Evolutionary conservation across 1,284 basidiomycete species (phyloP).

Genomic region (Termitomyces sp.): DNA sequence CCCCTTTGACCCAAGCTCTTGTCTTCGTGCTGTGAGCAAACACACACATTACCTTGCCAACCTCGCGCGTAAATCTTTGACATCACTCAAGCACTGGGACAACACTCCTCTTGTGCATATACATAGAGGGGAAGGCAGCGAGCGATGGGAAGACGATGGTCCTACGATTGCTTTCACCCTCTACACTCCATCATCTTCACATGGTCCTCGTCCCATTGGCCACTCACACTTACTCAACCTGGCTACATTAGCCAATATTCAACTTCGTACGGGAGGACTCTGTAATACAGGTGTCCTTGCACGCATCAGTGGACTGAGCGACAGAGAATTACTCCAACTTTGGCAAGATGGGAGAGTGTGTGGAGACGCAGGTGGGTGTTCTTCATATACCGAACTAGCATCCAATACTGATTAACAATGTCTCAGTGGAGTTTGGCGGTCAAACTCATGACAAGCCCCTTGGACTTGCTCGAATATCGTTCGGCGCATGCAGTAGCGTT

Average conservation of each 20-base stretch:
- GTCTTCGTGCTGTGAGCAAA: constrained; percentile 10
- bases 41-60: constrained; percentile 9
- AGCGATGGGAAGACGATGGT: constrained; percentile 12
- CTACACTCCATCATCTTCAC: constrained; percentile 4
- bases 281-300: constrained; percentile 14
- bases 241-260: constrained; percentile 13
- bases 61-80: constrained; percentile 1
- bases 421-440: constrained; percentile 15
- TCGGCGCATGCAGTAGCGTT: constrained; percentile 11
- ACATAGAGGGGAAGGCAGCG: constrained; percentile 15
- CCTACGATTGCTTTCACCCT: constrained; percentile 14
- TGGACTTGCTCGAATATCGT: constrained; percentile 14
- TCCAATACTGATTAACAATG: neutral
- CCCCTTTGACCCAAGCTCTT: neutral
- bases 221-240: constrained; percentile 12
- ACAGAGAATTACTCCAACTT: constrained; percentile 7
- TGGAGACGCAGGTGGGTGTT: constrained; percentile 11
- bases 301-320: constrained; percentile 10
- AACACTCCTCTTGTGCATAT: constrained; percentile 10
- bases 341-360: constrained; percentile 14
- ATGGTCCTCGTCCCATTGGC: constrained; percentile 4
- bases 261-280: constrained; percentile 13
- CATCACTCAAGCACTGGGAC: constrained; percentile 10
- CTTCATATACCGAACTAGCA: neutral
- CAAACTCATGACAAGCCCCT: constrained; percentile 7